Evolutionary conservation across 2,329 filamentous ascomycete species (phyloP), one percentile per base, ranked within the genome.

Genomic region (Fusarium praegraminearum): DNA sequence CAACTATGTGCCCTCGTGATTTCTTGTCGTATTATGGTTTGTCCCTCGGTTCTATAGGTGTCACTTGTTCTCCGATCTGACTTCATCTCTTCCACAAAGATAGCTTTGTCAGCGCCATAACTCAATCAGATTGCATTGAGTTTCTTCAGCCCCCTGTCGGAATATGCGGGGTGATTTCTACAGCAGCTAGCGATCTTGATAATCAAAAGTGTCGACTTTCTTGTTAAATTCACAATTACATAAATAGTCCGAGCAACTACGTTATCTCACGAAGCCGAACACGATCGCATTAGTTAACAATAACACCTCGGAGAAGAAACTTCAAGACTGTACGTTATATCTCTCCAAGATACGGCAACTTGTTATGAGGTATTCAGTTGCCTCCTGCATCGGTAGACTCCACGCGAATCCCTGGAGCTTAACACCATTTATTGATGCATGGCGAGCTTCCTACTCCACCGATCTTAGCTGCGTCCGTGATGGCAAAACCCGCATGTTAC

Each of bases 391-490:
- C 53, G 53, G 41, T 32, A 26, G 22, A 44, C 67, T 63, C 62
- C 62, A 64, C 53, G 66, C 56, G 33, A 46, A 64, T 67, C 59
- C 68, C 58, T 68, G 65, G 45, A 62, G 36, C 62, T 57, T 32
- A 63, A 36, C 30, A 56, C 40, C 32, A 18, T 56, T 56, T 65
- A 65, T 56, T 45, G 61, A 50, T 64, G 43, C 58, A 43, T 44
- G 40, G 41, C n/a, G 30, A 53, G 54, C 45, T 59, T 50, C 57
- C 52, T 62, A 67, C 67, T 63, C 71, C 69, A 72, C 71, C 44
- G 13, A 51, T 65, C 56, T 52, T 22, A 62, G 60, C 61, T 26
- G 36, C 40, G 43, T 57, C 26, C 32, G 51, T 53, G 33, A 47
- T 20, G 50, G 64, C 35, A 44, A 62, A 64, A 70, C 57, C 49